Conservation (phyloP, 2,329 filamentous ascomycete species). For the Laburnicola sp. region DNA sequence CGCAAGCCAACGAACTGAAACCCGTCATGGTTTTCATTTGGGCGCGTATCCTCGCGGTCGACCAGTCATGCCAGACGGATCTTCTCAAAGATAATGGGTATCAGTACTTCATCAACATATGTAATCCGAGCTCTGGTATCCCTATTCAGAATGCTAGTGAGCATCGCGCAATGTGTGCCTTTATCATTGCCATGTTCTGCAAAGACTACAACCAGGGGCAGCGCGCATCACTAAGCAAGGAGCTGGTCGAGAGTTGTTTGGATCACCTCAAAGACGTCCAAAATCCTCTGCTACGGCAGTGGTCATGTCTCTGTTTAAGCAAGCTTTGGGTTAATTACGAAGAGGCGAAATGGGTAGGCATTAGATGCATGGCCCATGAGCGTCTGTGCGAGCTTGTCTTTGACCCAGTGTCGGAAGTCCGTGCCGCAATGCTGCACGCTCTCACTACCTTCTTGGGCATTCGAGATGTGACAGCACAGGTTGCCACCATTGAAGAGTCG, state of each 20-base stretch:
- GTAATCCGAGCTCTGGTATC: constrained; percentile 79
- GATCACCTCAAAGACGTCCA: constrained; percentile 81
- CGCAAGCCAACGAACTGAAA: constrained; percentile 89
- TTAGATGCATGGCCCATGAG: constrained; percentile 80
- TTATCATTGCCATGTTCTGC: constrained; percentile 96
- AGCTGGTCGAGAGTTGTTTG: constrained; percentile 87
- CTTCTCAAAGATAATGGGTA: constrained; percentile 96
- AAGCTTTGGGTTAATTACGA: constrained; percentile 90
- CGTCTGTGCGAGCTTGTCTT: constrained; percentile 79
- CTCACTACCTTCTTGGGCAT: constrained; percentile 94
- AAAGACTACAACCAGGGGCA: constrained; percentile 92
- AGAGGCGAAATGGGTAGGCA: constrained; percentile 95
- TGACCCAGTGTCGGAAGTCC: constrained; percentile 88
- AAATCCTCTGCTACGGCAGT: constrained; percentile 87
- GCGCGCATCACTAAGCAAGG: constrained; percentile 84
- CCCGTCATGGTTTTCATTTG: constrained; percentile 99
- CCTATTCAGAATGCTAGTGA: constrained; percentile 87
- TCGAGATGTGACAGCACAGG: constrained; percentile 86
- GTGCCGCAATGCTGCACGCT: constrained; percentile 89
- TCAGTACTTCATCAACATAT: constrained; percentile 91
- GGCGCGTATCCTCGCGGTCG: constrained; percentile 93
- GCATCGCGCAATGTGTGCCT: constrained; percentile 98
- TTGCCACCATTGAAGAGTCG: constrained; percentile 86
- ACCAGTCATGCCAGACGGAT: constrained; percentile 90
- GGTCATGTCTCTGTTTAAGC: constrained; percentile 93